A percentile compares a stretch with the other conserved stretches of the same genome.
Conservation (phyloP, 495 filamentous ascomycete genomes). For the Penicillium soppii region DNA sequence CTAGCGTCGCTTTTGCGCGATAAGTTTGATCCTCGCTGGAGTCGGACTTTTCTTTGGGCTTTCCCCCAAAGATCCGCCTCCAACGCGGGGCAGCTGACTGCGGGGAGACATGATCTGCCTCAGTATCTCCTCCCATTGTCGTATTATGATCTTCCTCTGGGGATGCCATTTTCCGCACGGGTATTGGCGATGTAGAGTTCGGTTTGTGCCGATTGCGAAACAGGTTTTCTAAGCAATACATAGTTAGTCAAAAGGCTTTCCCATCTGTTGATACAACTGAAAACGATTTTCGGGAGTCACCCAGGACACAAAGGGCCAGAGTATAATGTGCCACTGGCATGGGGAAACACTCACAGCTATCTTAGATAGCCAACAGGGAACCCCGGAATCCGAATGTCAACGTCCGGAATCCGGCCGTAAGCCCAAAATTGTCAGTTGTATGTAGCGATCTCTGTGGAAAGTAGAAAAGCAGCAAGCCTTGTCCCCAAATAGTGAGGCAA, state of each 20-base stretch:
- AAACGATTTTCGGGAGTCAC: neutral
- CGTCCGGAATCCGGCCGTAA: neutral
- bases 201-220: neutral
- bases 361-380: neutral
- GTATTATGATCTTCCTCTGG: neutral
- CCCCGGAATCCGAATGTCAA: neutral
- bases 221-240: neutral
- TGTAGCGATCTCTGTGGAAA: neutral
- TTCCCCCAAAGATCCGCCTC: constrained; percentile 19
- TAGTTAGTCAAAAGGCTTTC: neutral
- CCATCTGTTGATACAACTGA: too few species aligned
- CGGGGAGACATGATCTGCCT: neutral
- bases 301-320: neutral
- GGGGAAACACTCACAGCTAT: constrained; percentile 5
- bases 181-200: neutral
- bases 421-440: neutral
- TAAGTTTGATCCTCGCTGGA: constrained; percentile 20
- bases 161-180: constrained; percentile 6
- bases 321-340: neutral
- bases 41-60: constrained; percentile 1
- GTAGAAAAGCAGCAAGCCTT: neutral
- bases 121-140: neutral
- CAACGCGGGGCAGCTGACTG: constrained; percentile 13
- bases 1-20: constrained; percentile 69
- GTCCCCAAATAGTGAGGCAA: neutral